phyloP scores from a whole-genome alignment of 225 moss, liverwort and hornwort species.

The Thuidium tamariscinum region DNA sequence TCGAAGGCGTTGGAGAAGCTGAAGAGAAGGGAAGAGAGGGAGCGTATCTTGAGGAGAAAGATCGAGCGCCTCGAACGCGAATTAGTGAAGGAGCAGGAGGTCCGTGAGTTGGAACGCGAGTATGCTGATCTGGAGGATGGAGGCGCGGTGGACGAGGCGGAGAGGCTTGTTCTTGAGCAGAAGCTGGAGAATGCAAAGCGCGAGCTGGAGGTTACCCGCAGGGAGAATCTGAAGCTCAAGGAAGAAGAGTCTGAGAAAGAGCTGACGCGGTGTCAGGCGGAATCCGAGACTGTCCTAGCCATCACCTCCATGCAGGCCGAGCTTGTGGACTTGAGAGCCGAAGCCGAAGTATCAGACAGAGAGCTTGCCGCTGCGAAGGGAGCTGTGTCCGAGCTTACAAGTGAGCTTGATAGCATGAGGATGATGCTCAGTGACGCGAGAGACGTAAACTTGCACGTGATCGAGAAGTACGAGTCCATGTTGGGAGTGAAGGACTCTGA shows the following conservation, averaged over 20 bases:
- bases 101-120: conserved; percentile 31
- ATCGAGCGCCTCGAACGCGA: conserved; percentile 23
- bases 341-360: conserved; percentile 22
- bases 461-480: conserved; percentile 23
- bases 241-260: conserved; percentile 69
- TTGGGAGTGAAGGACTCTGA: conserved; percentile 38
- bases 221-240: conserved; percentile 44
- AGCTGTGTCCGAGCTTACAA: conserved; percentile 22
- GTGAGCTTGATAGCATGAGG: conserved; percentile 39
- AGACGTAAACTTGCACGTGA: conserved; percentile 5
- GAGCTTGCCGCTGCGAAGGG: conserved; percentile 34
- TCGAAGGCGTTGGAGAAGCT: conserved; percentile 28
- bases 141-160: conserved; percentile 25
- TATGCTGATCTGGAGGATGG: conserved; percentile 27
- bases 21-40: conserved; percentile 58
- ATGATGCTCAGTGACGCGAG: conserved; percentile 10
- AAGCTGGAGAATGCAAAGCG: conserved; percentile 52
- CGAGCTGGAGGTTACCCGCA: conserved; percentile 42
- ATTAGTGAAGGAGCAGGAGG: conserved; percentile 30
- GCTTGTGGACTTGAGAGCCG: conserved; percentile 41
- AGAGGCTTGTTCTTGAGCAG: conserved; percentile 31
- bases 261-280: conserved; percentile 64
- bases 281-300: conserved; percentile 79
- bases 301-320: conserved; percentile 81
- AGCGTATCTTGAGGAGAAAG: conserved; percentile 31